Evolutionary conservation across 2,329 filamentous ascomycete species (phyloP).

Genomic region (Curvularia eragrostidis): DNA sequence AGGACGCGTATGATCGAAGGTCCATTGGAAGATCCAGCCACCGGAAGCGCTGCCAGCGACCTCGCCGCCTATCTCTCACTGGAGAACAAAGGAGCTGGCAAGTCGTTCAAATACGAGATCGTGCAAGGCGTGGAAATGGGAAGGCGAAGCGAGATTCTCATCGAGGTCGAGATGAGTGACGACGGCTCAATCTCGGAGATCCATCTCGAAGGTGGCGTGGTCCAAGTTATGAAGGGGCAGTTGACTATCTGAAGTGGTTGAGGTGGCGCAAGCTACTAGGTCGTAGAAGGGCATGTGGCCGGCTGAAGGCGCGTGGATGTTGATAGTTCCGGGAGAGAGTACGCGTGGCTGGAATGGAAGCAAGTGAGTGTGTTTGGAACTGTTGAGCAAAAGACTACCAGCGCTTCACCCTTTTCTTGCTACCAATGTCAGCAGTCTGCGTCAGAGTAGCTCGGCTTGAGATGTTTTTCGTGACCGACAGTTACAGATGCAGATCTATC

Average conservation of each 20-base stretch:
- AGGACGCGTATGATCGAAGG: slow-evolving; percentile 68
- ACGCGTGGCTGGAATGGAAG: slow-evolving; percentile 3
- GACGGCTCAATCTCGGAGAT: slow-evolving; percentile 49
- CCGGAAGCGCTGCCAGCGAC: slow-evolving; percentile 59
- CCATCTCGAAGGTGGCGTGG: slow-evolving; percentile 53
- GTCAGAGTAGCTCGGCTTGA: slow-evolving; percentile 11
- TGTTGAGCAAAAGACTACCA: slow-evolving; percentile 2
- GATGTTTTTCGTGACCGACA: slow-evolving; percentile 9
- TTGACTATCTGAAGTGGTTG: slow-evolving; percentile 46
- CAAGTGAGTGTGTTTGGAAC: background rate
- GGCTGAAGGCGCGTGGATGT: slow-evolving; percentile 24
- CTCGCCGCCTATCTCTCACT: slow-evolving; percentile 56
- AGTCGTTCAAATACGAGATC: slow-evolving; percentile 51
- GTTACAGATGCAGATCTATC: slow-evolving; percentile 20
- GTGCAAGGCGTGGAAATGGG: slow-evolving; percentile 62
- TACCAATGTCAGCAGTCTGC: slow-evolving; percentile 2
- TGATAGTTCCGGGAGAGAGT: slow-evolving; percentile 6
- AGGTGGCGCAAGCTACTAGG: slow-evolving; percentile 53
- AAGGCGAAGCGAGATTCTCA: slow-evolving; percentile 57
- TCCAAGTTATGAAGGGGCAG: slow-evolving; percentile 50
- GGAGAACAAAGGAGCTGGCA: slow-evolving; percentile 44
- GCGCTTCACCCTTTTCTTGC: background rate
- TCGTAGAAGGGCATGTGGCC: slow-evolving; percentile 44
- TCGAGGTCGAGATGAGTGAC: slow-evolving; percentile 53
- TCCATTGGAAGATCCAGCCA: slow-evolving; percentile 58